Evolutionary conservation across 2,329 filamentous ascomycete genomes (phyloP).

Genomic region (Xylaria sp.): DNA sequence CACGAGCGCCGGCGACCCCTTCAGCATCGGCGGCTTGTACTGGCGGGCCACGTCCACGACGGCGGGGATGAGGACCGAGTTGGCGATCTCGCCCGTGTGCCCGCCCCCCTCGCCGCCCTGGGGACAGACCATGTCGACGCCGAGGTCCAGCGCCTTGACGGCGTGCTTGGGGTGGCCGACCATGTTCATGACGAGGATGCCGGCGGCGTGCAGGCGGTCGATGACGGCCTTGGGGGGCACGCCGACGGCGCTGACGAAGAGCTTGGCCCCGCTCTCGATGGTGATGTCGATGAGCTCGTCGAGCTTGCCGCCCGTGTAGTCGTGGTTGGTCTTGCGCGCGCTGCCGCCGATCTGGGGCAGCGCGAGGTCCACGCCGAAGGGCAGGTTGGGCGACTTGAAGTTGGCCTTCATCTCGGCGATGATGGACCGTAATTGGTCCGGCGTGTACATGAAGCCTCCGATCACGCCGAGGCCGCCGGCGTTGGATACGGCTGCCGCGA

Average conservation of each 20-base stretch:
- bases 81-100: slow-evolving; percentile 89
- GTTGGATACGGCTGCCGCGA: slow-evolving; percentile 89
- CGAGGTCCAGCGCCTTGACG: slow-evolving; percentile 84
- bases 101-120: slow-evolving; percentile 95
- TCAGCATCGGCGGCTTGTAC: slow-evolving; percentile 75
- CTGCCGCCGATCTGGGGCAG: slow-evolving; percentile 87
- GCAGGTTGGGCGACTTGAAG: slow-evolving; percentile 73
- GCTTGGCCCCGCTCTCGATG: slow-evolving; percentile 81
- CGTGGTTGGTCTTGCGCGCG: slow-evolving; percentile 92
- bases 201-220: slow-evolving; percentile 79
- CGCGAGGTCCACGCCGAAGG: slow-evolving; percentile 92
- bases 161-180: slow-evolving; percentile 93
- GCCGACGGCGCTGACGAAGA: slow-evolving; percentile 91
- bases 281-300: slow-evolving; percentile 89
- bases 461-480: slow-evolving; percentile 86
- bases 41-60: slow-evolving; percentile 83
- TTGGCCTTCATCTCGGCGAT: slow-evolving; percentile 86
- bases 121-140: slow-evolving; percentile 90
- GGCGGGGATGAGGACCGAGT: slow-evolving; percentile 85
- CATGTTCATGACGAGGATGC: slow-evolving; percentile 96
- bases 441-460: slow-evolving; percentile 77
- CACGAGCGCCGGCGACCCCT: slow-evolving; percentile 78
- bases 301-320: slow-evolving; percentile 91
- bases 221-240: slow-evolving; percentile 82
- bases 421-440: slow-evolving; percentile 79